A percentile compares a stretch with the other conserved stretches of the same genome.
phyloP scores from a whole-genome alignment of 148 eudicot genomes.

The Oxyria digyna region DNA sequence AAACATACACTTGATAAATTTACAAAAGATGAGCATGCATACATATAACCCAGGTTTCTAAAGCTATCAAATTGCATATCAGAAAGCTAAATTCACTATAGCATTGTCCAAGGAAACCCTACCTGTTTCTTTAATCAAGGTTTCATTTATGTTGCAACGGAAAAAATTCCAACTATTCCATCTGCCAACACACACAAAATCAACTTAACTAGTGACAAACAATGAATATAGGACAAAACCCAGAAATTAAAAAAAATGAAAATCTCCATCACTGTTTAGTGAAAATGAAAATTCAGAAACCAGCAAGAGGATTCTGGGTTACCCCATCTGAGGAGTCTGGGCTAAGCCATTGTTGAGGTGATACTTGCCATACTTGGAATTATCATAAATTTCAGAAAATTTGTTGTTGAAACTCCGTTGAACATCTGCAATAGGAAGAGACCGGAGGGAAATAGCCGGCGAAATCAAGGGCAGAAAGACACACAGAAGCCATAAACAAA shows the following conservation, averaged over 20 bases:
- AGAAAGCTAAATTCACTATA: not conserved
- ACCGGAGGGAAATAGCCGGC: constrained; percentile 15
- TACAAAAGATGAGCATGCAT: not conserved
- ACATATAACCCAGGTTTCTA: too few species aligned
- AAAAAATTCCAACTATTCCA: constrained; percentile 99
- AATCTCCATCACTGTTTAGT: not conserved
- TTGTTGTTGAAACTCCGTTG: constrained; percentile 23
- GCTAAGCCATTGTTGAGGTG: constrained; percentile 78
- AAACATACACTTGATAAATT: not conserved
- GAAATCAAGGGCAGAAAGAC: constrained; percentile 21
- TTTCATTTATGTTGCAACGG: constrained; percentile 69
- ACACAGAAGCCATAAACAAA: constrained; percentile 13
- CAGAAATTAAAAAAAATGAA: too few species aligned
- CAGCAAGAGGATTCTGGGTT: not conserved
- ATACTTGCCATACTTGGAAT: constrained; percentile 49
- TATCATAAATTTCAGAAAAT: constrained; percentile 36
- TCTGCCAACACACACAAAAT: constrained; percentile 28
- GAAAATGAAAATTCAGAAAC: not conserved
- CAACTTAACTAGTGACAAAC: not conserved
- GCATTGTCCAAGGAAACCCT: not conserved
- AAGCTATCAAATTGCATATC: not conserved
- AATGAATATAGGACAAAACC: not conserved
- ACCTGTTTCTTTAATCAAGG: constrained; percentile 91
- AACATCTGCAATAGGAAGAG: constrained; percentile 20
- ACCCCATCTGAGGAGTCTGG: constrained; percentile 96